A percentile compares a stretch with the other conserved stretches of the same genome.
These are phyloP conservation scores for Blepharisma japonicum DNA, from an alignment of 73 alveolate species.

Conservation along the genomic window DNA sequence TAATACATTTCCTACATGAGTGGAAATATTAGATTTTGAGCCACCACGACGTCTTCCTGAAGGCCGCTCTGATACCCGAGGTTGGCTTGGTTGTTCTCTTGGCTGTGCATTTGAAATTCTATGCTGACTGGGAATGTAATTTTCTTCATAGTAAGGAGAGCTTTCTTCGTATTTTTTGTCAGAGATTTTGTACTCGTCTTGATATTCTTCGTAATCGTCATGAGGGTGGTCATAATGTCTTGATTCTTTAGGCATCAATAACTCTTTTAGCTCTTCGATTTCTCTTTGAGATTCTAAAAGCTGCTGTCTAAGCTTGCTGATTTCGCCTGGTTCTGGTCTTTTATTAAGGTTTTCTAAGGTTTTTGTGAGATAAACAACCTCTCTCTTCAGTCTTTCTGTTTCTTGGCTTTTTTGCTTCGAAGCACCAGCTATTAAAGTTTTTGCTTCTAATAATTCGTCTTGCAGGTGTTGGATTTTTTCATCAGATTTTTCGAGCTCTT, in stretches of 20 bases:
- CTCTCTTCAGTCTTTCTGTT: conserved; percentile 41
- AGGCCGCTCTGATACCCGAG: no score
- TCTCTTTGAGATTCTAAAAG: conserved; percentile 33
- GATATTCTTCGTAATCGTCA: conserved; percentile 93
- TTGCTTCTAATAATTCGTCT: conserved; percentile 46
- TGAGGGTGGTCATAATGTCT: conserved; percentile 98
- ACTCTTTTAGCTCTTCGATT: no score
- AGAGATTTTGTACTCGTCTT: conserved; percentile 95
- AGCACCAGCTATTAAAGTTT: conserved; percentile 7
- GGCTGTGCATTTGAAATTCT: no score
- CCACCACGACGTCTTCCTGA: no score
- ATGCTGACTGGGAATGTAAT: conserved; percentile 70
- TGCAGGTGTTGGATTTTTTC: conserved; percentile 55
- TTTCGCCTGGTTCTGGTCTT: conserved; percentile 91
- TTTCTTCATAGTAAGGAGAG: conserved; percentile 81
- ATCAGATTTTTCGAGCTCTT: conserved; percentile 40
- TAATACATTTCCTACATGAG: no score
- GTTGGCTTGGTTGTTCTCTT: no score
- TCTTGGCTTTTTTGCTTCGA: not conserved
- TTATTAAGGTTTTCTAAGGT: not conserved
- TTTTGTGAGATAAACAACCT: conserved; percentile 21
- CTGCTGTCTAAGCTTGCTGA: conserved; percentile 92
- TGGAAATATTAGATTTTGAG: no score
- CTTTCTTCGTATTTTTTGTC: conserved; percentile 95
- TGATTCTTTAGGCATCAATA: not conserved